Evolutionary conservation across 306 rosid genomes (phyloP).

Genomic region (Arachis stenosperma): DNA sequence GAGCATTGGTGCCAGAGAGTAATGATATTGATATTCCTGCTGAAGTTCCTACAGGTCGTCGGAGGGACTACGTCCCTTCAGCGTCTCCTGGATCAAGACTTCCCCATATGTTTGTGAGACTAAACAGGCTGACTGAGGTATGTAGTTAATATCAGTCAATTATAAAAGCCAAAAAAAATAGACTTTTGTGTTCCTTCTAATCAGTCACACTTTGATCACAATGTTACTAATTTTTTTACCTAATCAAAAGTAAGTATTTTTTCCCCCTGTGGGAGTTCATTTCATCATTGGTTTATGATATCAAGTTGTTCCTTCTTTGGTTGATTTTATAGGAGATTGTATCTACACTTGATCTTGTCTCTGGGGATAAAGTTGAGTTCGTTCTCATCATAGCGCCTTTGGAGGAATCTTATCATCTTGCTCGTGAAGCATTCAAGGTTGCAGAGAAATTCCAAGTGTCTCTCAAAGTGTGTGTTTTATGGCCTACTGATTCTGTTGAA

Average conservation of each 20-base stretch:
- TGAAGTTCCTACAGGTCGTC: conserved; percentile 67
- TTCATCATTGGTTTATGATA: conserved; percentile 11
- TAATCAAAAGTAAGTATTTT: background rate
- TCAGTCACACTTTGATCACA: background rate
- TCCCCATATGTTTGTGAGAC: conserved; percentile 82
- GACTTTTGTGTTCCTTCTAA: conserved; percentile 7
- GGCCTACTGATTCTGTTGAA: conserved; percentile 54
- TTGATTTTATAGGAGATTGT: conserved; percentile 50
- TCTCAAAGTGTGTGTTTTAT: conserved; percentile 64
- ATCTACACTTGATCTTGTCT: conserved; percentile 78
- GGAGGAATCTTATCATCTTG: conserved; percentile 60
- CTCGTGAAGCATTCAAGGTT: conserved; percentile 64
- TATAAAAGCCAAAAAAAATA: background rate
- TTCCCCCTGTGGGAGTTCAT: background rate
- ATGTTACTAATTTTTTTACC: background rate
- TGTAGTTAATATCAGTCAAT: conserved; percentile 22
- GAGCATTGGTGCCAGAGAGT: conserved; percentile 69
- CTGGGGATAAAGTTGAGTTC: conserved; percentile 71
- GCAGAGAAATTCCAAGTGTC: conserved; percentile 62
- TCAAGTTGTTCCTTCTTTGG: conserved; percentile 22
- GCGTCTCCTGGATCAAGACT: conserved; percentile 84
- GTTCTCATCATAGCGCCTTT: conserved; percentile 73
- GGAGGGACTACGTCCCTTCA: conserved; percentile 83
- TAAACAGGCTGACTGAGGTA: conserved; percentile 60
- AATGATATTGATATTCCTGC: conserved; percentile 41